These are phyloP conservation scores for Pestalotiopsis sp. DNA, from an alignment of 2,329 filamentous ascomycete genomes.

Conservation along the genomic window DNA sequence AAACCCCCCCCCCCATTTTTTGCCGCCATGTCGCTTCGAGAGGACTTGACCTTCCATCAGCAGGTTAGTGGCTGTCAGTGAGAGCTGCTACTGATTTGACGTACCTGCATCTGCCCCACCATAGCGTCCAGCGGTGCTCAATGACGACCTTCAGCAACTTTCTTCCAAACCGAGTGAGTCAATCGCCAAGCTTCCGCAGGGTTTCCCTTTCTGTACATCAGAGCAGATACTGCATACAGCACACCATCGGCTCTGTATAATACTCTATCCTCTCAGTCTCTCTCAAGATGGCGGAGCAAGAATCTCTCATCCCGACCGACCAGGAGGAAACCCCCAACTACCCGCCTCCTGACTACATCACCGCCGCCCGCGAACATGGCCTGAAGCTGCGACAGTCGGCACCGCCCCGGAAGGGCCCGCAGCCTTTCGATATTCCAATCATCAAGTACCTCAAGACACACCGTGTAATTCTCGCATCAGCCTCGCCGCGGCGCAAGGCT, in stretches of 20 bases:
- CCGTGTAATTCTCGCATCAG: constrained; percentile 86
- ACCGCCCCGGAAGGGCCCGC: constrained; percentile 49
- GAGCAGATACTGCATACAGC: neutral
- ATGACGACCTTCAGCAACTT: neutral
- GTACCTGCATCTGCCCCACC: constrained; percentile 18
- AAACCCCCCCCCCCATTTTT: too few species aligned
- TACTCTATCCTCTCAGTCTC: neutral
- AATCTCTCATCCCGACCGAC: constrained; percentile 17
- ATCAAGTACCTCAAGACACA: constrained; percentile 75
- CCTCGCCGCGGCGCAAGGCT: constrained; percentile 81
- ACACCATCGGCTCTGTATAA: neutral
- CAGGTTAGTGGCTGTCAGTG: neutral
- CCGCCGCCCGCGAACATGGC: constrained; percentile 41
- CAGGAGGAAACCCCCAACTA: constrained; percentile 32
- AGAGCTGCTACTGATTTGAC: constrained; percentile 7
- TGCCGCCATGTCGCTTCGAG: neutral
- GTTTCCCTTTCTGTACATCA: neutral
- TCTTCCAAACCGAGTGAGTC: neutral
- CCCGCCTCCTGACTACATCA: constrained; percentile 49
- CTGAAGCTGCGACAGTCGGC: constrained; percentile 21
- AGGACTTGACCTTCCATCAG: neutral
- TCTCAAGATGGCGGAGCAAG: constrained; percentile 25
- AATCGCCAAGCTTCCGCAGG: neutral
- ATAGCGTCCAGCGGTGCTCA: constrained; percentile 3
- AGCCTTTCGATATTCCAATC: constrained; percentile 78